These are phyloP conservation scores for Globisporangium okanoganense DNA, from an alignment of 352 stramenopile species.

Conservation along the genomic window DNA sequence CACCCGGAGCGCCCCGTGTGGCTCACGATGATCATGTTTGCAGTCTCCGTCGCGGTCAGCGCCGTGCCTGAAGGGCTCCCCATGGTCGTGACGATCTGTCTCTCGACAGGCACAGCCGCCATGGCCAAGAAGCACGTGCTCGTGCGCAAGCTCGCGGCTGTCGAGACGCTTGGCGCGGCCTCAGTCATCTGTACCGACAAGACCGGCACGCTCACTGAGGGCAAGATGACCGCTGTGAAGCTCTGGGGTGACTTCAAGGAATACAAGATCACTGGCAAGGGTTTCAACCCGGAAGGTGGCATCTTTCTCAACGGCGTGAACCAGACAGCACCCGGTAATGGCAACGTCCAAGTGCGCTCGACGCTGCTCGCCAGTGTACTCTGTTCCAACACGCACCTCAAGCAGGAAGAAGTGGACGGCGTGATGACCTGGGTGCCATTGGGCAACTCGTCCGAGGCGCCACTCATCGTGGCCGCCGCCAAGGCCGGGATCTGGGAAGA, in stretches of 20 bases:
- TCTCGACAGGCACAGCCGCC: constrained; percentile 61
- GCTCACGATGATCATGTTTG: constrained; percentile 94
- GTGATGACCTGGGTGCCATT: constrained; percentile 45
- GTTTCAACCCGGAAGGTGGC: constrained; percentile 50
- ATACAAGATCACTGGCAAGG: constrained; percentile 64
- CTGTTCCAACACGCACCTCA: constrained; percentile 74
- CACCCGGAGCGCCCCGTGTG: constrained; percentile 76
- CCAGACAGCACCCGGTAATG: constrained; percentile 27
- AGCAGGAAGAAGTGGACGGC: constrained; percentile 54
- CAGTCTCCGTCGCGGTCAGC: constrained; percentile 84
- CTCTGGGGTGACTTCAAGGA: constrained; percentile 69
- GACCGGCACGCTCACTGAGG: constrained; percentile 92
- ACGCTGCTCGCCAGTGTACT: constrained; percentile 58
- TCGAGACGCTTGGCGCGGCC: constrained; percentile 85
- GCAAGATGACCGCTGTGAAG: constrained; percentile 81
- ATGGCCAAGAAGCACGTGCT: constrained; percentile 82
- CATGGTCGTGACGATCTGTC: constrained; percentile 81
- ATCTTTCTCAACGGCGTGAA: constrained; percentile 47
- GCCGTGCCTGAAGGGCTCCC: constrained; percentile 74
- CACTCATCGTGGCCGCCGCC: constrained; percentile 64
- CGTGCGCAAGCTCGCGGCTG: constrained; percentile 81
- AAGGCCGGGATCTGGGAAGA: constrained; percentile 68
- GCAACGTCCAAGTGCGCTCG: constrained; percentile 55
- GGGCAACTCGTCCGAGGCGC: constrained; percentile 74
- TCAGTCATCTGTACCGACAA: constrained; percentile 94